Conservation (phyloP, 768 basidiomycete genomes). For the Boletellus emodensis region DNA sequence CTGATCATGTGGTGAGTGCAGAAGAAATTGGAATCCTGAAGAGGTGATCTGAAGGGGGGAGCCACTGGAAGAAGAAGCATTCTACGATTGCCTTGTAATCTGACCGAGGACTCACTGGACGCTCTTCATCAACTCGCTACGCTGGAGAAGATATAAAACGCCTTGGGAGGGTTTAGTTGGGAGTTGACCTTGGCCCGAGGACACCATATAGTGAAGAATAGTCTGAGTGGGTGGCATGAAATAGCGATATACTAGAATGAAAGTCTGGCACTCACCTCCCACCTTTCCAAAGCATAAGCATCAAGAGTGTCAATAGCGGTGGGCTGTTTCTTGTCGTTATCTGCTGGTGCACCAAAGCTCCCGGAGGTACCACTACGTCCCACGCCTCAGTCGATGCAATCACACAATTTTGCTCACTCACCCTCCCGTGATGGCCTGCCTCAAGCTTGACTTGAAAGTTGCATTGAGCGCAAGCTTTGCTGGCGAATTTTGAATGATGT, state of each 20-base stretch:
- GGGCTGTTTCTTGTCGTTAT: slow-evolving; percentile 54
- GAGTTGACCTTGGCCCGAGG: slow-evolving; percentile 75
- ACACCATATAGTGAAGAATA: slow-evolving; percentile 97
- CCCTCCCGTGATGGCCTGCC: slow-evolving; percentile 89
- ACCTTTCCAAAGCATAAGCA: slow-evolving; percentile 77
- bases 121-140: slow-evolving; percentile 82
- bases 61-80: slow-evolving; percentile 37
- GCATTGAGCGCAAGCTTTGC: slow-evolving; percentile 66
- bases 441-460: slow-evolving; percentile 73
- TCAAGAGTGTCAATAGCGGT: slow-evolving; percentile 63
- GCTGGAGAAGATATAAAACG: slow-evolving; percentile 77
- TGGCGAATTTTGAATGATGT: slow-evolving; percentile 60
- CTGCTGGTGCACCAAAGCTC: slow-evolving; percentile 82
- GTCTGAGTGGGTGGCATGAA: slow-evolving; percentile 47
- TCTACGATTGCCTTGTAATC: not conserved
- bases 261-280: slow-evolving; percentile 62
- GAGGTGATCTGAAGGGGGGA: slow-evolving; percentile 80
- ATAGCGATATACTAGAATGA: not conserved
- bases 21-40: slow-evolving; percentile 91
- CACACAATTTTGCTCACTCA: slow-evolving; percentile 34
- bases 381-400: slow-evolving; percentile 5
- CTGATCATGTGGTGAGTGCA: slow-evolving; percentile 92
- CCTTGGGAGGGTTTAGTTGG: slow-evolving; percentile 75
- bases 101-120: slow-evolving; percentile 47
- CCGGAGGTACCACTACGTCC: slow-evolving; percentile 60